Evolutionary conservation across 805 yeast species (phyloP).

Genomic region (Wickerhamomyces kurtzmanii): DNA sequence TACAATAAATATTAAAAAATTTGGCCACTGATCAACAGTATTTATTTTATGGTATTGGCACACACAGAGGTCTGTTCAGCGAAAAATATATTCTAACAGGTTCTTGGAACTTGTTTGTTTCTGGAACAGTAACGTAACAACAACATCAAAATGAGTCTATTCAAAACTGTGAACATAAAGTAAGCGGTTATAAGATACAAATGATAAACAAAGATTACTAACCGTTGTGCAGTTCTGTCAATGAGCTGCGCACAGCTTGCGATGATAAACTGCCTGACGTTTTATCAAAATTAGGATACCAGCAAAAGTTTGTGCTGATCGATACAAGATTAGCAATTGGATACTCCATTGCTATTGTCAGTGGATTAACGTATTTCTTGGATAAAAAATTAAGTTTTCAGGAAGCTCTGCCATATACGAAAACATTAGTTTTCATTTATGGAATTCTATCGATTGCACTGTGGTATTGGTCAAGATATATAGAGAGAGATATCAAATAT

Average conservation of each 20-base stretch:
- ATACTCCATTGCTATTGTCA: conserved; percentile 34
- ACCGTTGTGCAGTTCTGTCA: conserved; percentile 7
- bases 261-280: conserved; percentile 8
- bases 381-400: conserved; percentile 39
- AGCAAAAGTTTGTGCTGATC: conserved; percentile 26
- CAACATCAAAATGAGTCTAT: conserved; percentile 3
- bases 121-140: background rate
- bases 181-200: conserved; percentile 1
- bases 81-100: background rate
- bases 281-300: no score
- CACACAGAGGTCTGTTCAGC: background rate
- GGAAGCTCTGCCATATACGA: conserved; percentile 30
- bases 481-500: conserved; percentile 34
- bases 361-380: conserved; percentile 35
- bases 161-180: conserved; percentile 9
- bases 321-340: conserved; percentile 46
- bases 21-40: background rate
- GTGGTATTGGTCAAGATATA: conserved; percentile 24
- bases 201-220: background rate
- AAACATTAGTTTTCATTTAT: conserved; percentile 28
- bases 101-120: background rate
- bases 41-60: background rate
- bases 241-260: conserved; percentile 7
- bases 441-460: conserved; percentile 25
- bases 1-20: background rate